These are phyloP conservation scores for Triticum aestivum DNA, from an alignment of 176 grass and related monocot species.

Conservation along the genomic window IWGSC_CS_RefSeq_v2.1 NC_057810.1:721520767-721521266, in stretches of 20 bases:
- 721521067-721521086: background rate
- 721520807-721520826: background rate
- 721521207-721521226: background rate
- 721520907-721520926: background rate
- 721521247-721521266: slow-evolving; percentile 67
- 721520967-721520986: background rate
- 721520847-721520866: background rate
- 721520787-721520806: background rate
- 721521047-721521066: background rate
- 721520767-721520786: background rate
- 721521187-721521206: background rate
- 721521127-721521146: too few species aligned
- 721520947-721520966: background rate
- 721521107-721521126: too few species aligned
- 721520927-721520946: background rate
- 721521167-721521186: background rate
- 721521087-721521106: background rate
- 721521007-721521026: background rate
- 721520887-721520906: background rate
- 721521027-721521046: background rate
- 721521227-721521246: slow-evolving; percentile 50
- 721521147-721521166: background rate
- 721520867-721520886: background rate
- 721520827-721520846: background rate
- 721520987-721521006: background rate